Evolutionary conservation across 768 basidiomycete species (phyloP), one percentile per base, ranked within the genome.

Genomic region (Mycena olivaceomarginata): DNA sequence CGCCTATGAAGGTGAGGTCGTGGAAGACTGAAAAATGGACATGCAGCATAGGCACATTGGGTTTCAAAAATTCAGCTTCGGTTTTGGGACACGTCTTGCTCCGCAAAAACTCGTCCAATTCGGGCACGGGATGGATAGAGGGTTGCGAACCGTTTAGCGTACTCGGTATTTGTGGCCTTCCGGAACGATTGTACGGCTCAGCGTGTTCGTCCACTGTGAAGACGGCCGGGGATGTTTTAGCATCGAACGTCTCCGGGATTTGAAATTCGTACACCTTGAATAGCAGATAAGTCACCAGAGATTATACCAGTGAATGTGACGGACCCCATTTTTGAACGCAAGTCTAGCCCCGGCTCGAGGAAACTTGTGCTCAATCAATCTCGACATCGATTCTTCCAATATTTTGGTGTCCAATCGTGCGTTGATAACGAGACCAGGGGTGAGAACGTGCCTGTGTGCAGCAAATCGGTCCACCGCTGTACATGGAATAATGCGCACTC

Each of bases 321-420:
- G 8, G 18, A 76, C 75, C 11, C 70, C 65, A 25, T 78, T 75
- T 41, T 65, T 53, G 1, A 41, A 56, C 2, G 73, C 73, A n/a
- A 78, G 37, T 31, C 77, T 40, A 1, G 73, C 73, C 12, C 77
- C 77, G 8, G 77, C 77, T 41, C 77, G 60, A 12, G 72, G 77
- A 48, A 77, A 74, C 37, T 67, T 70, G 13, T 13, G 40, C 31
- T 70, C 56, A 18, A 77, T 25, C 2, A 77, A 51, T 15, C 22
- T 70, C 25, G 64, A 46, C 12, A 77, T 53, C 20, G 13, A 66
- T 13, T 65, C 15, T 62, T 74, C 63, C 5, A 77, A 63, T 53
- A 48, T 70, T 48, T 64, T 41, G 2, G 68, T 41, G 63, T 77
- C 72, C 2, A 77, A 25, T 13, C 68, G 77, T 2, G 40, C 22